These are phyloP conservation scores for Funneliformis caledonium DNA, from an alignment of 371 early-diverging fungal genomes.

Conservation along the genomic window DNA sequence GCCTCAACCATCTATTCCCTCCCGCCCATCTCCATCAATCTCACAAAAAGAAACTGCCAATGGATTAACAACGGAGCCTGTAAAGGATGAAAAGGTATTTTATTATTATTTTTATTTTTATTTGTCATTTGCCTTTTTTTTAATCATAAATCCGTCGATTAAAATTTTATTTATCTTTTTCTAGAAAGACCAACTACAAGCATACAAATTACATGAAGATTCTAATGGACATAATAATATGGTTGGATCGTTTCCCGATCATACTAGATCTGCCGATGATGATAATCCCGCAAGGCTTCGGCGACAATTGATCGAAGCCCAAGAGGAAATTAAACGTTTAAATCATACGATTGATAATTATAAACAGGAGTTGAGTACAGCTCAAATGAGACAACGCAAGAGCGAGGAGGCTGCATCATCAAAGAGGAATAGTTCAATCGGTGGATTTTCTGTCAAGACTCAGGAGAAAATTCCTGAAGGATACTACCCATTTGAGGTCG, in stretches of 20 bases:
- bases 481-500: constrained; percentile 38
- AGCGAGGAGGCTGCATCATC: constrained; percentile 21
- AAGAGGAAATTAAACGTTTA: constrained; percentile 18
- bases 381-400: constrained; percentile 34
- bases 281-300: constrained; percentile 20
- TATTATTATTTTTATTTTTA: not conserved
- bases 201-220: not conserved
- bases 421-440: not conserved
- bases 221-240: constrained; percentile 1
- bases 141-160: not conserved
- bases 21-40: not conserved
- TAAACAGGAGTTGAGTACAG: constrained; percentile 14
- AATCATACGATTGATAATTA: constrained; percentile 18
- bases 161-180: not conserved
- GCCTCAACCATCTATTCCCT: not conserved
- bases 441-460: constrained; percentile 24
- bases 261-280: not conserved
- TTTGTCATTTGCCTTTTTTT: not conserved
- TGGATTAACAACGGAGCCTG: not conserved
- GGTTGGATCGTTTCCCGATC: constrained; percentile 15
- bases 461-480: constrained; percentile 23
- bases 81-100: not conserved
- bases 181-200: not conserved
- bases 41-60: not conserved
- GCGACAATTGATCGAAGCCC: constrained; percentile 30